Base-by-base conservation (phyloP, 192 early-diverging fungal species). In the Dissophora ornata region DNA sequence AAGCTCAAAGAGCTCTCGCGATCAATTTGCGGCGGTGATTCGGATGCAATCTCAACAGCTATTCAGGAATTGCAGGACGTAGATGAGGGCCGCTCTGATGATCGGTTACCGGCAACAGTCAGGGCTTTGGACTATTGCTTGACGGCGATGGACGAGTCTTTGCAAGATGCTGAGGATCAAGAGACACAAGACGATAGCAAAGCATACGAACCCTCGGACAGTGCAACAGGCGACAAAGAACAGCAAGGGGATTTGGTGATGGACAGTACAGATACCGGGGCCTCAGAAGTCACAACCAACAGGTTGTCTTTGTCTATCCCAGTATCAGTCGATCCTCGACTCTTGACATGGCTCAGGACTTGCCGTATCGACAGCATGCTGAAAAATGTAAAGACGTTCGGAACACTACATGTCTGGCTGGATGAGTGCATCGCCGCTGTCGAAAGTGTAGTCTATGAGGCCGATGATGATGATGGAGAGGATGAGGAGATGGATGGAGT, bases 341-440 rank as follows among this genome's bases (percentile, higher is more conserved):
- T 77, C 7, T 36, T 77, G 45, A 29, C 42, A 2, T 77, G 73
- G 73, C 73, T 77, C 16, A 42, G 33, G 41, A 56, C 46, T 0
- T 62, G 58, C 24, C 54, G 41, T 2, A 50, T 77, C 21, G 73
- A 77, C 42, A 32, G 15, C 9, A 77, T 77, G 57, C 19, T 77
- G 46, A 50, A 51, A 26, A 42, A 53, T 7, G 73, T 77, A 15
- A 42, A 44, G 45, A 67, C 73, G 0, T 77, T 50, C 59, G 65
- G 73, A 12, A 59, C 64, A 3, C 32, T 77, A 26, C 58, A 77
- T 52, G 64, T 64, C 0, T 77, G 73, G 73, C 38, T 77, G 26
- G 73, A 77, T 34, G 59, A 62, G 21, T 77, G 63, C 22, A 29
- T 34, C 0, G 19, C 8, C 21, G 15, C 46, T 25, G 29, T 77